Percentiles rank a stretch among this genome's conserved stretches.
phyloP scores from a whole-genome alignment of 345 rosid genomes.

The Populus deltoides region DNA sequence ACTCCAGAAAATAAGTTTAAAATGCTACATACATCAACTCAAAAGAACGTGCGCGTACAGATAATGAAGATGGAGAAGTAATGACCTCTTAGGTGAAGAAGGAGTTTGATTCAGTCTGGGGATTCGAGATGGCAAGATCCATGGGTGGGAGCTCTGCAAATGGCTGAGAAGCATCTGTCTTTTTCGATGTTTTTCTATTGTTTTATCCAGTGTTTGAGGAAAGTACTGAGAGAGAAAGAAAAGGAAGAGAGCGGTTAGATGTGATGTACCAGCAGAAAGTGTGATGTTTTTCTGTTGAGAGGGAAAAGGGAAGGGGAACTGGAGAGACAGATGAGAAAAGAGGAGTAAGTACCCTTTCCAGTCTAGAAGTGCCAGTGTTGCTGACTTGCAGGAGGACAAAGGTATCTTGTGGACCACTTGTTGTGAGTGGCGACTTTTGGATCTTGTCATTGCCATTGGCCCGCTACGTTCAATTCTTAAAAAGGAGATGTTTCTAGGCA shows the following conservation, averaged over 20 bases:
- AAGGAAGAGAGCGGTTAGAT: background rate
- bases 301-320: background rate
- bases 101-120: slow-evolving; percentile 2
- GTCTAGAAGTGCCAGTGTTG: background rate
- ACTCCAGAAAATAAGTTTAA: background rate
- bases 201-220: slow-evolving; percentile 8
- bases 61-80: background rate
- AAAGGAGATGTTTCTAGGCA: background rate
- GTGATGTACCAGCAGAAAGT: background rate
- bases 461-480: background rate
- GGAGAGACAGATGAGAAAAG: background rate
- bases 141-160: background rate
- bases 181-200: background rate
- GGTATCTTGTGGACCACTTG: background rate
- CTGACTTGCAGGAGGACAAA: background rate
- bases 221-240: background rate
- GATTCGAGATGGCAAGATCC: background rate
- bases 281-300: background rate
- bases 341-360: too few species aligned
- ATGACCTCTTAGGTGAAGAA: background rate
- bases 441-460: background rate
- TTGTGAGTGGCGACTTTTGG: background rate
- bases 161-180: slow-evolving; percentile 9
- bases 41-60: background rate
- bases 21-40: background rate